Conservation (phyloP, 208 protist genomes). For the Acanthamoeba polyphaga region DNA sequence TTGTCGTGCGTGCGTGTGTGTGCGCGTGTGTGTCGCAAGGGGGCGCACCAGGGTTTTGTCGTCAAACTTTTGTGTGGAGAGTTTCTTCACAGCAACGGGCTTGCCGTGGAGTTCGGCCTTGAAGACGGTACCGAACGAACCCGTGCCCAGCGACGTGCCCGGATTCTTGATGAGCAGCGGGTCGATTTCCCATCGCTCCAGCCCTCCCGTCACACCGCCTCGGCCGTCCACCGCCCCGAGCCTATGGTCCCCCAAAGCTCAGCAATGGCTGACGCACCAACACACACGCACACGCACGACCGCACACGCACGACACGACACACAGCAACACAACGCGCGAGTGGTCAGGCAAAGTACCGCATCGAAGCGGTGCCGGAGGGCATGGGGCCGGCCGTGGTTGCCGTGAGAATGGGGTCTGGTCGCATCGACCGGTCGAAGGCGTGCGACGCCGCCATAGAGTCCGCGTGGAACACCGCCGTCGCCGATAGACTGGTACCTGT, state of each 20-base stretch:
- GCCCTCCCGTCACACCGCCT: neutral
- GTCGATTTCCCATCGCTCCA: slow-evolving; percentile 69
- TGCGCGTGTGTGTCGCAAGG: neutral
- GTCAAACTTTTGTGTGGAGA: slow-evolving; percentile 74
- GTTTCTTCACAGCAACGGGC: slow-evolving; percentile 64
- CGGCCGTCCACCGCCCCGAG: neutral
- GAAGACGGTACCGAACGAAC: slow-evolving; percentile 67
- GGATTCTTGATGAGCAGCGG: slow-evolving; percentile 45
- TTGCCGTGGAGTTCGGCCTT: slow-evolving; percentile 60
- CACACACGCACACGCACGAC: no score
- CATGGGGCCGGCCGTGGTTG: neutral
- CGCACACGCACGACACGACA: no score
- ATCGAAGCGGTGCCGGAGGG: neutral
- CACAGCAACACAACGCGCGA: neutral
- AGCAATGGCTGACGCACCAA: neutral
- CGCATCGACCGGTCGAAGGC: slow-evolving; percentile 21
- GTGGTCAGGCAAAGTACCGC: neutral
- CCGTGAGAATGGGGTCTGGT: slow-evolving; percentile 25
- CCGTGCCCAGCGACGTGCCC: slow-evolving; percentile 64
- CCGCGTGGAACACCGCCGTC: neutral
- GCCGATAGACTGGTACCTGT: slow-evolving; percentile 11
- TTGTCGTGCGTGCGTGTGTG: no score
- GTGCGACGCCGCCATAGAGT: slow-evolving; percentile 23
- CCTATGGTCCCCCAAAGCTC: neutral
- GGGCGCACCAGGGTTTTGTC: slow-evolving; percentile 43